phyloP scores from a whole-genome alignment of 352 stramenopile species.

The Pythium insidiosum region DNA sequence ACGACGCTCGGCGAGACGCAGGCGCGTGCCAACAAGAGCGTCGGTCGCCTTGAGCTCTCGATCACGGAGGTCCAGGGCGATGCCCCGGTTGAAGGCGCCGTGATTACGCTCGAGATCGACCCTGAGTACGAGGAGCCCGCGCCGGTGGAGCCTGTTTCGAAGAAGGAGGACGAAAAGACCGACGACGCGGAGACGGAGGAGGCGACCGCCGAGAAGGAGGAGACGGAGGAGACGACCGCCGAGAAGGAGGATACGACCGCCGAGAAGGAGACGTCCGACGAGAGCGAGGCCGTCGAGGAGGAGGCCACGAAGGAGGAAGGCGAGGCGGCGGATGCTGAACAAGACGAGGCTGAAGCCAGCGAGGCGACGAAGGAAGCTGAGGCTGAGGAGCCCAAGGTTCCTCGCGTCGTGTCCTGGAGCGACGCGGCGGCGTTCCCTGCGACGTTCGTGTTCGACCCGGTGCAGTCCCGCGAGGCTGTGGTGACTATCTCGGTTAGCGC shows the following conservation, averaged over 20 bases:
- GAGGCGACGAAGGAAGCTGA: not conserved
- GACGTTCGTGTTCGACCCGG: conserved; percentile 73
- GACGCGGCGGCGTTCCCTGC: conserved; percentile 35
- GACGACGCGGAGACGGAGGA: conserved; percentile 22
- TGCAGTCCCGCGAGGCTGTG: conserved; percentile 76
- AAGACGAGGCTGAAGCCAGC: not conserved
- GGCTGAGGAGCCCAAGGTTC: too few relatives aligned
- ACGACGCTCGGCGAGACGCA: conserved; percentile 33
- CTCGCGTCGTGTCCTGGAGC: conserved; percentile 21
- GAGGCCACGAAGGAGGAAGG: not conserved
- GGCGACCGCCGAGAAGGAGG: conserved; percentile 20
- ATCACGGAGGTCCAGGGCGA: conserved; percentile 52
- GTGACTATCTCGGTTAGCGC: conserved; percentile 56
- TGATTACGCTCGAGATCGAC: conserved; percentile 64
- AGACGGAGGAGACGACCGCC: conserved; percentile 12
- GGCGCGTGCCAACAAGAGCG: conserved; percentile 39
- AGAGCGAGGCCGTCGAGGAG: conserved; percentile 1
- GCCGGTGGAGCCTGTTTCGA: conserved; percentile 29
- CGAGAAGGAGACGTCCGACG: not conserved
- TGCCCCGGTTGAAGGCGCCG: conserved; percentile 33
- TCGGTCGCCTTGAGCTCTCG: conserved; percentile 59
- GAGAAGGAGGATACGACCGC: conserved; percentile 5
- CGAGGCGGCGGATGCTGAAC: not conserved
- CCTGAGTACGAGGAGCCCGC: conserved; percentile 68
- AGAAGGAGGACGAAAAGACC: conserved; percentile 35